A percentile compares a stretch with the other conserved stretches of the same genome.
phyloP scores from a whole-genome alignment of 163 green algal species.

The Scenedesmus sp. region DNA sequence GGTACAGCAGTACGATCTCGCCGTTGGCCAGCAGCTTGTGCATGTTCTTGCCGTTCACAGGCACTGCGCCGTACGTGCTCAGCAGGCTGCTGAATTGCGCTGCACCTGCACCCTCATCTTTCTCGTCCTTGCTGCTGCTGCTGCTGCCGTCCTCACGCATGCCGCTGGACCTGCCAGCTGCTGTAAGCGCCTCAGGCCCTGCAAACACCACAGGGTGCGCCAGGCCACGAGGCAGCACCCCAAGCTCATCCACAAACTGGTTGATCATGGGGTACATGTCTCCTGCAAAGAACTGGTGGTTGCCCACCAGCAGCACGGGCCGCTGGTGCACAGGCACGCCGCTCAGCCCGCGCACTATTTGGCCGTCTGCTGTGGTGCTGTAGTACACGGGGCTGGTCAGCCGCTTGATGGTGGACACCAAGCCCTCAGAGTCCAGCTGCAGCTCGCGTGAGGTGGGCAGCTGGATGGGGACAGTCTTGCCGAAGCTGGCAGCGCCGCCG shows the following conservation, averaged over 20 bases:
- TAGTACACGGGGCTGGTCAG: slow-evolving; percentile 84
- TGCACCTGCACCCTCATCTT: slow-evolving; percentile 10
- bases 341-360: slow-evolving; percentile 66
- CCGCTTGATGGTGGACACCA: slow-evolving; percentile 48
- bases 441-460: slow-evolving; percentile 80
- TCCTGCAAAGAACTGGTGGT: slow-evolving; percentile 84
- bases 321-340: slow-evolving; percentile 63
- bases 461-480: slow-evolving; percentile 78
- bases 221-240: slow-evolving; percentile 86
- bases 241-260: slow-evolving; percentile 75
- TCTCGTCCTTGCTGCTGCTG: neutral
- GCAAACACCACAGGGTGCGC: slow-evolving; percentile 85
- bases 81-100: slow-evolving; percentile 73
- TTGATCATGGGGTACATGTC: slow-evolving; percentile 87
- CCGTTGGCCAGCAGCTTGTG: slow-evolving; percentile 78
- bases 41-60: slow-evolving; percentile 80
- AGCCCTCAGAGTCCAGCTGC: slow-evolving; percentile 53
- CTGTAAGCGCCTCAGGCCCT: slow-evolving; percentile 39
- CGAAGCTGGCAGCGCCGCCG: slow-evolving; percentile 69
- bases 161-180: neutral
- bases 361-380: slow-evolving; percentile 65
- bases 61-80: slow-evolving; percentile 89
- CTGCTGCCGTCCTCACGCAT: slow-evolving; percentile 17
- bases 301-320: slow-evolving; percentile 89
- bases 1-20: slow-evolving; percentile 90